Evolutionary conservation across 176 grass and related monocot genomes (phyloP).

Genomic region (Carex parvula): DNA sequence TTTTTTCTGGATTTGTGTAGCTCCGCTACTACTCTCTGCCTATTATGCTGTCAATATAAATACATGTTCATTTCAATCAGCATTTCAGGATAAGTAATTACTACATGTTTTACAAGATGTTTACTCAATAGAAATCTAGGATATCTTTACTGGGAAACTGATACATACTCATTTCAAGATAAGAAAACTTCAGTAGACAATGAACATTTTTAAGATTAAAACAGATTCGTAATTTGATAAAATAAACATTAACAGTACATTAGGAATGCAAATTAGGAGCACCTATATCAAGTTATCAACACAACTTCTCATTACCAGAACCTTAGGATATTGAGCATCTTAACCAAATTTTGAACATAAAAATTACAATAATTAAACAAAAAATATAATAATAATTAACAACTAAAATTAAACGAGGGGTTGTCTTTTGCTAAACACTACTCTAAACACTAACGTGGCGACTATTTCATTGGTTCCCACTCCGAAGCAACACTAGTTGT

Average conservation of each 20-base stretch:
- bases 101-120: not conserved
- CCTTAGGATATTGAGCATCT: not conserved
- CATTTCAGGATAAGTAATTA: not conserved
- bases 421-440: too few relatives aligned
- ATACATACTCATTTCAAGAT: not conserved
- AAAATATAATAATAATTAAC: not conserved
- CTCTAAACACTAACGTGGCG: too few relatives aligned
- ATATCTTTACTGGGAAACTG: not conserved
- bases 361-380: not conserved
- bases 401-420: too few relatives aligned
- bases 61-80: not conserved
- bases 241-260: not conserved
- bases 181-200: not conserved
- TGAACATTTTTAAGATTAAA: not conserved
- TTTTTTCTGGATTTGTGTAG: not conserved
- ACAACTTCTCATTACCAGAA: not conserved
- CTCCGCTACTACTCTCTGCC: not conserved
- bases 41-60: not conserved
- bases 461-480: constrained; percentile 28
- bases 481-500: constrained; percentile 34
- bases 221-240: not conserved
- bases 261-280: not conserved
- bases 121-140: not conserved
- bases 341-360: constrained; percentile 15
- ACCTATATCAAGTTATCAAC: not conserved